Percentiles rank a stretch among this genome's conserved stretches.
Conservation (phyloP, 164 flowering plant species). For the Kingdonia uniflora region DNA sequence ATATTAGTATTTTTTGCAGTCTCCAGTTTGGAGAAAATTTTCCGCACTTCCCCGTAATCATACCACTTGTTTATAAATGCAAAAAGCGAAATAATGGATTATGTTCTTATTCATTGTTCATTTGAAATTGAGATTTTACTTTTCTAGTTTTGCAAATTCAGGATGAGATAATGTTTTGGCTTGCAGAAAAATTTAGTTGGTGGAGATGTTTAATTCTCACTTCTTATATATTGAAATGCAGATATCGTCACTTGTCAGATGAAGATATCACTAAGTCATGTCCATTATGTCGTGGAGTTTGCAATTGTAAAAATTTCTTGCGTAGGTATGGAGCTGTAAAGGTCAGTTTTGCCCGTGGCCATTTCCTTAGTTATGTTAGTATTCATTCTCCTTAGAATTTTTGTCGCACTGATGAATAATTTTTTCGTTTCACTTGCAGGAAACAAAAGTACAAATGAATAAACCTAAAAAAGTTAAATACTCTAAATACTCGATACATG, state of each 20-base stretch:
- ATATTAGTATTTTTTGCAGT: too few relatives aligned
- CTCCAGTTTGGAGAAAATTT: too few relatives aligned
- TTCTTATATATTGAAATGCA: constrained; percentile 6
- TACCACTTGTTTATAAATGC: too few relatives aligned
- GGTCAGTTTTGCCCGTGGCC: constrained; percentile 35
- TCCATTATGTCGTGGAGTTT: constrained; percentile 63
- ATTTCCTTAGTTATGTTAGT: too few relatives aligned
- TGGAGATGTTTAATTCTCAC: background rate
- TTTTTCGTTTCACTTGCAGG: too few relatives aligned
- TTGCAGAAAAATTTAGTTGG: too few relatives aligned
- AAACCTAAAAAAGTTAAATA: constrained; percentile 28
- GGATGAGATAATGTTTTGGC: too few relatives aligned
- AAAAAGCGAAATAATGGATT: too few relatives aligned
- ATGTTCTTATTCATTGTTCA: too few relatives aligned
- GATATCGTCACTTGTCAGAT: constrained; percentile 32
- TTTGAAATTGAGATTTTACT: too few relatives aligned
- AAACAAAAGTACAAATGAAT: constrained; percentile 10
- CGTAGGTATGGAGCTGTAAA: constrained; percentile 20
- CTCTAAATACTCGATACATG: constrained; percentile 49
- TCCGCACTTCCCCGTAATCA: too few relatives aligned
- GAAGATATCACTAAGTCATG: constrained; percentile 47
- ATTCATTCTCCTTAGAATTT: background rate
- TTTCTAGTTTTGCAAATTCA: too few relatives aligned
- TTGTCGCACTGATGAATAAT: constrained; percentile 29
- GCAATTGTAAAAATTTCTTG: constrained; percentile 55